Evolutionary conservation across 106 monocot genomes (phyloP).

Genomic region (Xerophyta viscosa): DNA sequence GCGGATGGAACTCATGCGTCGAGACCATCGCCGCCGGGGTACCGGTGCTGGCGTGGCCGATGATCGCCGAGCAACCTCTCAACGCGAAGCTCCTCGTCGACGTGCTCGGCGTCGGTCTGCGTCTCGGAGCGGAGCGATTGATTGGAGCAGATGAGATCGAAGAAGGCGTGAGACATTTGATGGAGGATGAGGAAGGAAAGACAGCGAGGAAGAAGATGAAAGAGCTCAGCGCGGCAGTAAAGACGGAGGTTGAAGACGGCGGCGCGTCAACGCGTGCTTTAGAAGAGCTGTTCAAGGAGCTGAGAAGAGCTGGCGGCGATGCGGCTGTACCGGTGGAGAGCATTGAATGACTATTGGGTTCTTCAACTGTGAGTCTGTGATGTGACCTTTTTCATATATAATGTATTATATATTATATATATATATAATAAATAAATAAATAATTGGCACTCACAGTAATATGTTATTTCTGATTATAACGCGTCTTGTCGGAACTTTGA

Average conservation of each 20-base stretch:
- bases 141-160: slow-evolving; percentile 2
- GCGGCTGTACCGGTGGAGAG: too few relatives aligned
- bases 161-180: slow-evolving; percentile 4
- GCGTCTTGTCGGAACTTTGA: too few relatives aligned
- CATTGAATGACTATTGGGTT: too few relatives aligned
- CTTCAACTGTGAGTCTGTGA: too few relatives aligned
- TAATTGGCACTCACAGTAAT: too few relatives aligned
- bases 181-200: slow-evolving; percentile 4
- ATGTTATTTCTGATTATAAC: too few relatives aligned
- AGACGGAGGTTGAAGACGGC: neutral
- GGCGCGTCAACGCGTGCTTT: neutral
- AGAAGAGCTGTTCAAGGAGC: slow-evolving; percentile 4
- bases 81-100: slow-evolving; percentile 14
- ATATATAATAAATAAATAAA: too few relatives aligned
- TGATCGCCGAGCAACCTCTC: slow-evolving; percentile 7
- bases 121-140: neutral
- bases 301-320: neutral
- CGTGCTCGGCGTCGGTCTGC: neutral
- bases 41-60: slow-evolving; percentile 15
- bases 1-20: slow-evolving; percentile 18
- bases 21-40: slow-evolving; percentile 6
- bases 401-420: too few relatives aligned
- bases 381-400: too few relatives aligned
- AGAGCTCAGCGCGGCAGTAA: slow-evolving; percentile 1
- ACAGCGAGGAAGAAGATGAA: slow-evolving; percentile 1